These are phyloP conservation scores for Tuber melanosporum DNA, from an alignment of 495 filamentous ascomycete genomes.

Conservation along the genomic window DNA sequence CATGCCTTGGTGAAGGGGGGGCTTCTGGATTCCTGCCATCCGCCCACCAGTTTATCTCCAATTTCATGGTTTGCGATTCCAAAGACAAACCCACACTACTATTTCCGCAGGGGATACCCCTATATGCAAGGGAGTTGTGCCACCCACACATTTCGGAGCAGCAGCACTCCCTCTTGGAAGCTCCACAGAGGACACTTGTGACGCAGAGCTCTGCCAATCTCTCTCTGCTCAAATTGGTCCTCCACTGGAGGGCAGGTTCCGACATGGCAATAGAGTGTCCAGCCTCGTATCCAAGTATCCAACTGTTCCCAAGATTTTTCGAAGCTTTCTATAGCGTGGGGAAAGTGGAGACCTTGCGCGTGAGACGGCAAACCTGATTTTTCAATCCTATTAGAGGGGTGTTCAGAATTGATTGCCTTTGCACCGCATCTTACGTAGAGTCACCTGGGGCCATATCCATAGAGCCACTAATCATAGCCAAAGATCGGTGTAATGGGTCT, in stretches of 20 bases:
- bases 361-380: not conserved
- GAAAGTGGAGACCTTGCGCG: not conserved
- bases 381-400: not conserved
- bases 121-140: not conserved
- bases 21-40: not conserved
- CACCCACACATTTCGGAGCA: not conserved
- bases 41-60: too few species aligned
- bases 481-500: not conserved
- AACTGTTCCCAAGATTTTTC: not conserved
- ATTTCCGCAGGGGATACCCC: not conserved
- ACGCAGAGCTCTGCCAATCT: not conserved
- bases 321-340: not conserved
- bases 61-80: not conserved
- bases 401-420: not conserved
- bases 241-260: not conserved
- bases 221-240: not conserved
- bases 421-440: not conserved
- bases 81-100: not conserved
- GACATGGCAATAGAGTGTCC: not conserved
- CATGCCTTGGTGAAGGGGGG: too few species aligned
- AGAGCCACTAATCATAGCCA: not conserved
- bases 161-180: not conserved
- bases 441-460: not conserved
- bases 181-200: not conserved
- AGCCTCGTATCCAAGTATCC: not conserved